These are phyloP conservation scores for Trypanosoma caninum DNA, from an alignment of 208 protist species.

Conservation along the genomic window DNA sequence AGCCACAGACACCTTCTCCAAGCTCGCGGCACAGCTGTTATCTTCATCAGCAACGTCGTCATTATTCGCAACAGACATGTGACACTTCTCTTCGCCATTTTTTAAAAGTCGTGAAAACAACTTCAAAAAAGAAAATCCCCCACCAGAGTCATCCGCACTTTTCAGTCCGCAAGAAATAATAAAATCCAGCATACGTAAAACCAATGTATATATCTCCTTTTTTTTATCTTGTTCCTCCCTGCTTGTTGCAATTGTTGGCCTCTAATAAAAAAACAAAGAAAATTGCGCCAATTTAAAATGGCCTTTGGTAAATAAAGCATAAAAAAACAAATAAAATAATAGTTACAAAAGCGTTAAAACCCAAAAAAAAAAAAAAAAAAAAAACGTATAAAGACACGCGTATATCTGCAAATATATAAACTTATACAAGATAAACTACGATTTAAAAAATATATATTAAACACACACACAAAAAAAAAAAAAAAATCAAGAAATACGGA, in stretches of 20 bases:
- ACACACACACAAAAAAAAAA: constrained; percentile 6
- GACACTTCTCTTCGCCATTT: neutral
- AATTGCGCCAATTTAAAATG: no score
- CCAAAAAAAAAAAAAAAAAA: constrained; percentile 1
- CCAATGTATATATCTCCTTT: no score
- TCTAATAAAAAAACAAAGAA: no score
- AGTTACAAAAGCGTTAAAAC: neutral
- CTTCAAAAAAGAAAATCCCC: neutral
- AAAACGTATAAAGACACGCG: neutral
- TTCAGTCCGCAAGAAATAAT: constrained; percentile 3
- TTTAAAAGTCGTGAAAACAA: constrained; percentile 5
- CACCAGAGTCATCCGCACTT: neutral
- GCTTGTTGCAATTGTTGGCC: no score
- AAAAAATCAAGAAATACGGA: neutral
- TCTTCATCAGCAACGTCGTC: neutral
- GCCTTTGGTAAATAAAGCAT: no score
- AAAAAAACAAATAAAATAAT: neutral
- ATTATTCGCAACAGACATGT: neutral
- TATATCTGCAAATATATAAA: neutral
- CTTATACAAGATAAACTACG: neutral
- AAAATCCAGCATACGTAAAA: constrained; percentile 3
- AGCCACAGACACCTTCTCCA: neutral
- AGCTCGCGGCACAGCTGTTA: neutral
- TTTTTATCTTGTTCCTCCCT: no score
- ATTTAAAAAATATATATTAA: neutral